phyloP scores from a whole-genome alignment of 306 rosid genomes.

The Cicer bijugum region DNA sequence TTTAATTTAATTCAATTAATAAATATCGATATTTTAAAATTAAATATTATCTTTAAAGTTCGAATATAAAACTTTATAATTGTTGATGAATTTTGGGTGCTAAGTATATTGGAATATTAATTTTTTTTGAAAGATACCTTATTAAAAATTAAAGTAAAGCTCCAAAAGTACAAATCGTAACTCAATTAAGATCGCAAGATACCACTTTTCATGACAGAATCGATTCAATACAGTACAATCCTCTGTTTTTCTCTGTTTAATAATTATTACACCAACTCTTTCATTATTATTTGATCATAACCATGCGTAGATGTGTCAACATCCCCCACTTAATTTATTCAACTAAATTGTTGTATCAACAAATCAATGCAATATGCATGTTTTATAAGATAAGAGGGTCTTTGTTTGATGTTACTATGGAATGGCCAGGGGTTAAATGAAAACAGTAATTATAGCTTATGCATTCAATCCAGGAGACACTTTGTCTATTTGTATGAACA shows the following conservation, averaged over 20 bases:
- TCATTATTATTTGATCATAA: slow-evolving; percentile 38
- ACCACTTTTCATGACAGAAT: slow-evolving; percentile 24
- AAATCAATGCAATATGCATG: slow-evolving; percentile 18
- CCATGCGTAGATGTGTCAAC: slow-evolving; percentile 26
- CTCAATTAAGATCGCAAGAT: slow-evolving; percentile 18
- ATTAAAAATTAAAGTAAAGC: not conserved
- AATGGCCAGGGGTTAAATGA: slow-evolving; percentile 38
- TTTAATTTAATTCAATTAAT: no score
- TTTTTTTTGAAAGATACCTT: no score
- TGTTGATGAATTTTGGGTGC: rapidly evolving
- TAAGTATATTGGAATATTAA: no score
- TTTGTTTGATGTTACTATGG: slow-evolving; percentile 21
- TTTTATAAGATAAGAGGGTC: slow-evolving; percentile 9
- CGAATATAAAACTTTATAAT: no score
- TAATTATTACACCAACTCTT: slow-evolving; percentile 23
- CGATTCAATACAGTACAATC: slow-evolving; percentile 24
- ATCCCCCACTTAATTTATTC: slow-evolving; percentile 16
- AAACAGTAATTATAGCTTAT: slow-evolving; percentile 47
- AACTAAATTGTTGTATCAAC: slow-evolving; percentile 33
- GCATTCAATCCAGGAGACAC: slow-evolving; percentile 78
- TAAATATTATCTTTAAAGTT: no score
- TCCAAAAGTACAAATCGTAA: slow-evolving; percentile 24
- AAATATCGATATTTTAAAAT: no score
- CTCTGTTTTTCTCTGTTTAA: slow-evolving; percentile 27
- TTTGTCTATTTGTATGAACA: slow-evolving; percentile 62